These are phyloP conservation scores for Phaeotremella skinneri DNA, from an alignment of 768 basidiomycete genomes.

Conservation along the genomic window DNA sequence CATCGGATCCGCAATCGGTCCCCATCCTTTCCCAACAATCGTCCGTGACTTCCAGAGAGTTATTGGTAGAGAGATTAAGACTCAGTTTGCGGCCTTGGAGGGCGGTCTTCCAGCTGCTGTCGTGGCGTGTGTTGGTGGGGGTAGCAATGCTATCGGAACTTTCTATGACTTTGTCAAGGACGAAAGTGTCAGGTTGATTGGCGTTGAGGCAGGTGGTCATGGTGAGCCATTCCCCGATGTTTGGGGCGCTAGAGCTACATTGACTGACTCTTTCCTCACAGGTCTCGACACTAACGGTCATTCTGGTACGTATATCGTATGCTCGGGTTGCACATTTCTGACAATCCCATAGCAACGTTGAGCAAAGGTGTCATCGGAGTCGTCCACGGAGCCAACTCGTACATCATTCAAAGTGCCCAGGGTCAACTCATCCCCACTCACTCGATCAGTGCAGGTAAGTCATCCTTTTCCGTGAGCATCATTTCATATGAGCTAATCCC, in stretches of 20 bases:
- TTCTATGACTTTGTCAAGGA: slow-evolving; percentile 96
- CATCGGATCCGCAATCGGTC: slow-evolving; percentile 94
- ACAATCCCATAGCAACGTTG: slow-evolving; percentile 65
- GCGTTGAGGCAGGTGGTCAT: slow-evolving; percentile 97
- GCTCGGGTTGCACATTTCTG: background rate
- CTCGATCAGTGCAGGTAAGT: slow-evolving; percentile 71
- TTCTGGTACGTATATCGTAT: slow-evolving; percentile 54
- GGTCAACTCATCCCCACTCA: slow-evolving; percentile 98
- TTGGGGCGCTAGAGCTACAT: background rate
- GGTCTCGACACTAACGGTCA: slow-evolving; percentile 80
- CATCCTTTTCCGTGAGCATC: background rate
- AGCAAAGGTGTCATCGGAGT: slow-evolving; percentile 89
- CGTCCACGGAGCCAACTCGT: slow-evolving; percentile 88
- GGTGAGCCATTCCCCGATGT: slow-evolving; percentile 56
- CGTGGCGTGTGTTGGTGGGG: slow-evolving; percentile 96
- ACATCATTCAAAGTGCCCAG: slow-evolving; percentile 79
- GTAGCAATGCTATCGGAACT: slow-evolving; percentile 94
- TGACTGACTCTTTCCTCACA: slow-evolving; percentile 36
- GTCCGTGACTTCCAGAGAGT: slow-evolving; percentile 97
- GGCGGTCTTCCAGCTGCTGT: slow-evolving; percentile 91
- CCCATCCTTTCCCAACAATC: slow-evolving; percentile 98
- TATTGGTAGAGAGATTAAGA: slow-evolving; percentile 91
- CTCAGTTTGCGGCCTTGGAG: slow-evolving; percentile 66
- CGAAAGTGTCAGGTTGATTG: slow-evolving; percentile 76
- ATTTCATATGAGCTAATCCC: slow-evolving; percentile 1